phyloP scores from a whole-genome alignment of 164 flowering plant species.

The Kingdonia uniflora region DNA sequence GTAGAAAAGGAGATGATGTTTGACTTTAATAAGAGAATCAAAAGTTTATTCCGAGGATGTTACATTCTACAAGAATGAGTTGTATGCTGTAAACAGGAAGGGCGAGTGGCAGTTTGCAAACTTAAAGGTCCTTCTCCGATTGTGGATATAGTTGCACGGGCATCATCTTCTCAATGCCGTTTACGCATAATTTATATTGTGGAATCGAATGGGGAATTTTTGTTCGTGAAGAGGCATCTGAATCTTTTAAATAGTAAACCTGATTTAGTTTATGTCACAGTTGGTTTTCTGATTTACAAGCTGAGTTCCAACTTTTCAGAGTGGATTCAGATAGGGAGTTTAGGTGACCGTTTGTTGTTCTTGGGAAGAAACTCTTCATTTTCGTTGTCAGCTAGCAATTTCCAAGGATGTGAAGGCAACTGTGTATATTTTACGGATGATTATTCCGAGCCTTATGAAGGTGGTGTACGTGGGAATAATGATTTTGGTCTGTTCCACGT shows the following conservation, averaged over 20 bases:
- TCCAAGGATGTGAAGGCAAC: constrained; percentile 34
- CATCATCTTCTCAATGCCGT: neutral
- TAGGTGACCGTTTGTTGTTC: constrained; percentile 49
- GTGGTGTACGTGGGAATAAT: neutral
- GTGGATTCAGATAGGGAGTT: constrained; percentile 34
- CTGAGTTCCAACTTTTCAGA: constrained; percentile 13
- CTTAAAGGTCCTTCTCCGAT: neutral
- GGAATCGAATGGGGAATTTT: constrained; percentile 33
- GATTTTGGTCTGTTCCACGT: constrained; percentile 10
- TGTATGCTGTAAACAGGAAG: neutral
- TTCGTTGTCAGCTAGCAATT: constrained; percentile 27
- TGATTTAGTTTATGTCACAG: constrained; percentile 26
- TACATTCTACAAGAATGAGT: neutral
- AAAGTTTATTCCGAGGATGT: neutral
- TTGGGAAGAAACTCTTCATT: constrained; percentile 46
- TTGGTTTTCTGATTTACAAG: constrained; percentile 37
- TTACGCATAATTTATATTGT: constrained; percentile 30
- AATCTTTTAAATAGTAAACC: constrained; percentile 11
- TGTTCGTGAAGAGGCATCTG: constrained; percentile 46
- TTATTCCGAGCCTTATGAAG: constrained; percentile 3
- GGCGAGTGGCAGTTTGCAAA: neutral
- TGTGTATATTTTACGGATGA: constrained; percentile 43
- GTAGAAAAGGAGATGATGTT: neutral
- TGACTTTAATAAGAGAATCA: neutral
- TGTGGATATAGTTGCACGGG: neutral